These are phyloP conservation scores for Cyclocybe cylindracea DNA, from an alignment of 768 basidiomycete species.

Conservation along the genomic window DNA sequence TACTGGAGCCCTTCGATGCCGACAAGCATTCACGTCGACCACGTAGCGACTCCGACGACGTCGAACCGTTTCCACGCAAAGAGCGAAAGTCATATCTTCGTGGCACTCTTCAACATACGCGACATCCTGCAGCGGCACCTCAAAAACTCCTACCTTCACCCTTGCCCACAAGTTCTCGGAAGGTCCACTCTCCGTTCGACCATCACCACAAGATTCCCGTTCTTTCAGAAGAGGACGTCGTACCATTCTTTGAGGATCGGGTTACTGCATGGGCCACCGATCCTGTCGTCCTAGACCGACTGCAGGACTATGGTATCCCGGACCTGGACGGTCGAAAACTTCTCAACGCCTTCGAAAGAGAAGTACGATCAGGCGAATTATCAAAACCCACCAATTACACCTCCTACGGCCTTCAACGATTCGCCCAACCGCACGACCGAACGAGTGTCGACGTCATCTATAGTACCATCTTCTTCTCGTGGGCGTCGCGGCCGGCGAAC, in stretches of 20 bases:
- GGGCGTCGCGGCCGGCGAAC: conserved; percentile 32
- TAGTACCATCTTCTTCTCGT: conserved; percentile 55
- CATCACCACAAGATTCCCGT: conserved; percentile 1
- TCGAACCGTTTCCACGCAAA: no score
- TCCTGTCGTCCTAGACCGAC: conserved; percentile 34
- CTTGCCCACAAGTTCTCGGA: neutral
- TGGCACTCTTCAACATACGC: no score
- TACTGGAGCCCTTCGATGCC: no score
- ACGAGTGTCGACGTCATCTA: conserved; percentile 45
- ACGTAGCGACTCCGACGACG: no score
- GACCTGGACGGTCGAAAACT: conserved; percentile 36
- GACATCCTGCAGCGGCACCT: neutral
- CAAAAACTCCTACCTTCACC: neutral
- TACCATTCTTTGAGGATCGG: conserved; percentile 35
- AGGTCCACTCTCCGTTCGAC: neutral
- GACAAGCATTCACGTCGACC: no score
- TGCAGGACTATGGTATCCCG: conserved; percentile 53
- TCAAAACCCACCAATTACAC: conserved; percentile 26
- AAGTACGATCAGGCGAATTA: conserved; percentile 36
- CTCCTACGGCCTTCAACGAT: conserved; percentile 43
- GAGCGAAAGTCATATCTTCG: no score
- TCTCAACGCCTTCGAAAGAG: conserved; percentile 40
- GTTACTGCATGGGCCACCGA: conserved; percentile 39
- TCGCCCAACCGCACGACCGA: conserved; percentile 32
- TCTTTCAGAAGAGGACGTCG: conserved; percentile 5